Evolutionary conservation across 1,284 basidiomycete species (phyloP).

Genomic region (Grifola frondosa): DNA sequence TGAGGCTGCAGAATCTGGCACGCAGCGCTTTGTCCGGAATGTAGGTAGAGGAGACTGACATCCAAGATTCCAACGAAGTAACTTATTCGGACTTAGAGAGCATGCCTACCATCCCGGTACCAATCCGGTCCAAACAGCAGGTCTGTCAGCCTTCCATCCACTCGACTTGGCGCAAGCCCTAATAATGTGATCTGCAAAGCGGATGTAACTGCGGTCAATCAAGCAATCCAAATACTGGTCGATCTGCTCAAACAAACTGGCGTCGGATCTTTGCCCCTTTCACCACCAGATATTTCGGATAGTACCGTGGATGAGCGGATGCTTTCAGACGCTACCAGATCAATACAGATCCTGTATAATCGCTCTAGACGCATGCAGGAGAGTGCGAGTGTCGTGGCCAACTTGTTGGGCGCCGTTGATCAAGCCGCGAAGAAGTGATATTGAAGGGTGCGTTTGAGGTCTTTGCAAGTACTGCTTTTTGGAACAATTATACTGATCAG

Average conservation of each 20-base stretch:
- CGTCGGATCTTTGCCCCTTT: constrained; percentile 49
- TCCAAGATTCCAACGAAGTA: background rate
- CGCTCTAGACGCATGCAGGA: constrained; percentile 43
- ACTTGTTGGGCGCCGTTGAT: constrained; percentile 30
- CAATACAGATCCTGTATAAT: constrained; percentile 42
- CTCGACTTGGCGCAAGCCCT: background rate
- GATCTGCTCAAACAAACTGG: constrained; percentile 50
- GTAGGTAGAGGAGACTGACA: constrained; percentile 33
- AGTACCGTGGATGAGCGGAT: constrained; percentile 35
- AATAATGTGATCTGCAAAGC: constrained; percentile 29
- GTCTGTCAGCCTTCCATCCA: constrained; percentile 30
- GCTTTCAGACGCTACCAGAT: constrained; percentile 35
- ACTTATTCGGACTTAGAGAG: constrained; percentile 38
- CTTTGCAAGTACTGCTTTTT: too few species aligned
- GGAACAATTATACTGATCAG: too few species aligned
- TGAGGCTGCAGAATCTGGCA: constrained; percentile 44
- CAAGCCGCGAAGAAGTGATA: constrained; percentile 2
- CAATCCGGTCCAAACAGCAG: constrained; percentile 47
- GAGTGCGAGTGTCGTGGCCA: constrained; percentile 41
- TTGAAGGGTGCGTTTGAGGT: too few species aligned
- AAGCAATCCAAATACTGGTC: constrained; percentile 42
- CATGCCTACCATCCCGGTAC: constrained; percentile 52
- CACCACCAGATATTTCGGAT: constrained; percentile 17
- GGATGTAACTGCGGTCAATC: constrained; percentile 44
- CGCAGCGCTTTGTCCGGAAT: constrained; percentile 47